Base-by-base conservation (phyloP, 352 stramenopile species). In the Phytophthora sp. region DNA sequence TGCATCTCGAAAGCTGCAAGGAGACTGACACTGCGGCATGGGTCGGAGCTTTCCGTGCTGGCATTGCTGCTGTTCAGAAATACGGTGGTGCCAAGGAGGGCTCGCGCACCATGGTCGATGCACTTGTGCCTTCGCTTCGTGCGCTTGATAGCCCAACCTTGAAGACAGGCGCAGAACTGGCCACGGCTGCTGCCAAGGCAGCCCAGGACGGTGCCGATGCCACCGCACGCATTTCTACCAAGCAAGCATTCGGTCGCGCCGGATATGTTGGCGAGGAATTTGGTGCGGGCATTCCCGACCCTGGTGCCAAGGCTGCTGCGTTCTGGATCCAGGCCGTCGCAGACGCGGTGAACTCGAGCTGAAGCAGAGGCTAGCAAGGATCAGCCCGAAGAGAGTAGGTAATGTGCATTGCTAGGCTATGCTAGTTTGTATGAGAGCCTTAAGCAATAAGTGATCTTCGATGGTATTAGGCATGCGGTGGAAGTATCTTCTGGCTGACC, bases 31-130 rank as follows among this genome's bases (percentile, higher is more conserved):
- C 54, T 35, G 38, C 51, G 7, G 79, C 80, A 1, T 94, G 82
- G 82, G 55, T 74, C 21, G 73, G 61, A 5, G 76, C 74, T 26
- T 91, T 94, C 63, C 70, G 57, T 7, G 79, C 82, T 11, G 97
- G 96, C 38, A 90, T 97, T 9, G 71, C 79, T 52, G 84, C 84
- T 11, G 58, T 94, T 35, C 74, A 92, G 56, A 89, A 88, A 56
- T 99, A 99, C 69, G 97, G 97, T 37, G 97, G 97, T 11, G 97
- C 97, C 2, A 83, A 85, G 21, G 81, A 95, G 54, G 97, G 97
- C 18, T 97, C 92, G 27, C 91, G 97, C 34, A 99, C 97, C 17
- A 98, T 99, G 92, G 65, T 99, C 39, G 97, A 99, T 79, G 95
- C 96, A 10, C 72, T 99, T 8, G 60, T 98, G 28, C 96, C 97